These are phyloP conservation scores for Capsicum pubescens DNA, from an alignment of 257 asterid genomes.

Conservation along the genomic window DNA sequence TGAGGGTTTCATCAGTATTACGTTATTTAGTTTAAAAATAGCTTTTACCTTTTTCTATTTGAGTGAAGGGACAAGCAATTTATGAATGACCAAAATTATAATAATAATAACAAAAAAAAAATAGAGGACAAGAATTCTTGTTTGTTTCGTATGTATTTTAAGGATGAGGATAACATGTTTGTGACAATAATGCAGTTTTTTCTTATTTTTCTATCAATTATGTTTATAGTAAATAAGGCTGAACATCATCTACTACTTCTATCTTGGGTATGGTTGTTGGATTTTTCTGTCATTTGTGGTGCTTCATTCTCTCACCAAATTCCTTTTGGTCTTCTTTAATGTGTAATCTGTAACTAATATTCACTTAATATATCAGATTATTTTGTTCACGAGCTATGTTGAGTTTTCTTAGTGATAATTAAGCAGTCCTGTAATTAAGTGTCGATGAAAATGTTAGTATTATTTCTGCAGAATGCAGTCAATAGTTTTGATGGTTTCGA, in stretches of 20 bases:
- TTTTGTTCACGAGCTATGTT: not conserved
- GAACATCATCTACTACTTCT: not conserved
- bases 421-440: not conserved
- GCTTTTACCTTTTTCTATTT: not conserved
- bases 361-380: not conserved
- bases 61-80: not conserved
- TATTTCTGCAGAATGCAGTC: not conserved
- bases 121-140: not conserved
- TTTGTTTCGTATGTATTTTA: not conserved
- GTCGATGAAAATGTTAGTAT: not conserved
- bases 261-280: not conserved
- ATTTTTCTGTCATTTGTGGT: not conserved
- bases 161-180: not conserved
- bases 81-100: not conserved
- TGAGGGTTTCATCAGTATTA: not conserved
- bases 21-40: not conserved
- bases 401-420: not conserved
- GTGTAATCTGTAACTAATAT: constrained; percentile 1
- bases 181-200: not conserved
- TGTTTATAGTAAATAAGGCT: not conserved
- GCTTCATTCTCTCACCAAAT: not conserved
- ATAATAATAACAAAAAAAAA: not conserved
- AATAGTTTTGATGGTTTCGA: not conserved
- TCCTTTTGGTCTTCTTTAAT: not conserved
- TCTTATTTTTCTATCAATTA: not conserved